Evolutionary conservation across 169 alveolate species (phyloP).

Genomic region (Toxoplasma gondii): DNA sequence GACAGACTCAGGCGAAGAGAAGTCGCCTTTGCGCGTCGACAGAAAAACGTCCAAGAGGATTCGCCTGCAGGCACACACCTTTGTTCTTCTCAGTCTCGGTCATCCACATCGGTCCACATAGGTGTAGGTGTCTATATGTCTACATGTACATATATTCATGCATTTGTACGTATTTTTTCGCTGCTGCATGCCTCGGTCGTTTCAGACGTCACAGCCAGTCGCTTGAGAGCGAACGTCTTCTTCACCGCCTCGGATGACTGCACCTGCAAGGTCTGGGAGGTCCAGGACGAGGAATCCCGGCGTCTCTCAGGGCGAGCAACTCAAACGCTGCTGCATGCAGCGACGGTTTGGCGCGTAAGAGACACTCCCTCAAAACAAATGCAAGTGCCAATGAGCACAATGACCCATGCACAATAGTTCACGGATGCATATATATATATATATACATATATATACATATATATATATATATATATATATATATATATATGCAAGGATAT

Average conservation of each 20-base stretch:
- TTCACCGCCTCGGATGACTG: constrained; percentile 24
- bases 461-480: too few relatives aligned
- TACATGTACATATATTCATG: background rate
- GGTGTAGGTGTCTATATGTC: background rate
- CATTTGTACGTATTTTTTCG: background rate
- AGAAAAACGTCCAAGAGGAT: too few relatives aligned
- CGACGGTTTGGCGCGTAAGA: constrained; percentile 12
- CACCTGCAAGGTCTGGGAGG: constrained; percentile 9
- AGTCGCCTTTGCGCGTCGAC: too few relatives aligned
- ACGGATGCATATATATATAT: background rate
- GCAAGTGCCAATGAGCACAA: background rate
- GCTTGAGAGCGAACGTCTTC: background rate
- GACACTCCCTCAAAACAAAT: too few relatives aligned
- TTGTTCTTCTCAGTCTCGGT: too few relatives aligned
- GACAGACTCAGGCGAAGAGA: too few relatives aligned
- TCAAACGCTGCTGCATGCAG: constrained; percentile 19
- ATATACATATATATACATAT: too few relatives aligned
- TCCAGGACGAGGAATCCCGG: background rate
- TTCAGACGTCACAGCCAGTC: constrained; percentile 17
- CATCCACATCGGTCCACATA: background rate
- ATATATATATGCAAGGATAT: too few relatives aligned
- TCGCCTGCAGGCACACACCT: too few relatives aligned
- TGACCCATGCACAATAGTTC: background rate
- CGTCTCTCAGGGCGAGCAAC: background rate
- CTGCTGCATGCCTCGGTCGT: background rate